Evolutionary conservation across 2,329 filamentous ascomycete genomes (phyloP).

Genomic region (Apiospora sp.): DNA sequence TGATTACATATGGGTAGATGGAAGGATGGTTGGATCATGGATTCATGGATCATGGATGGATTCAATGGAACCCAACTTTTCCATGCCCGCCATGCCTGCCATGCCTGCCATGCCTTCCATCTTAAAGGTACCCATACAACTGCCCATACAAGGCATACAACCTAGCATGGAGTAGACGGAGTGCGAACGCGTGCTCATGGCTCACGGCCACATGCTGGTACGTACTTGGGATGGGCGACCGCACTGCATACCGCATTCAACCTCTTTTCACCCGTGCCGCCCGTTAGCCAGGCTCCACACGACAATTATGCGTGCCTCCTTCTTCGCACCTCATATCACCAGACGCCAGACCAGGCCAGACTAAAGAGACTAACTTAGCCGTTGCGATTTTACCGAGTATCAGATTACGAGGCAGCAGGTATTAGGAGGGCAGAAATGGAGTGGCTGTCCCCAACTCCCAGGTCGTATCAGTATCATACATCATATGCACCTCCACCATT

Average conservation of each 20-base stretch:
- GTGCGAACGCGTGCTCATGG: slow-evolving; percentile 20
- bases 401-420: background rate
- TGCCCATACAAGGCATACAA: background rate
- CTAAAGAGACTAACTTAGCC: background rate
- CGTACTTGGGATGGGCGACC: slow-evolving; percentile 1
- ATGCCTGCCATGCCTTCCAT: background rate
- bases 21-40: slow-evolving; percentile 11
- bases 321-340: background rate
- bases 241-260: slow-evolving; percentile 19
- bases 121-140: background rate
- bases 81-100: background rate
- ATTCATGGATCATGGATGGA: slow-evolving; percentile 18
- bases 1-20: slow-evolving; percentile 20
- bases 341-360: background rate
- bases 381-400: background rate
- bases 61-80: background rate
- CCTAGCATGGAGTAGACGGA: background rate
- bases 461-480: slow-evolving; percentile 9
- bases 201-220: slow-evolving; percentile 7
- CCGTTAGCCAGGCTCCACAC: background rate
- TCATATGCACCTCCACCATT: background rate
- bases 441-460: background rate
- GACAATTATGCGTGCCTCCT: slow-evolving; percentile 1
- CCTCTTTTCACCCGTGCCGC: slow-evolving; percentile 16
- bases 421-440: background rate